phyloP scores from a whole-genome alignment of 139 green algal species.

The Auxenochlorella protothecoides region DNA sequence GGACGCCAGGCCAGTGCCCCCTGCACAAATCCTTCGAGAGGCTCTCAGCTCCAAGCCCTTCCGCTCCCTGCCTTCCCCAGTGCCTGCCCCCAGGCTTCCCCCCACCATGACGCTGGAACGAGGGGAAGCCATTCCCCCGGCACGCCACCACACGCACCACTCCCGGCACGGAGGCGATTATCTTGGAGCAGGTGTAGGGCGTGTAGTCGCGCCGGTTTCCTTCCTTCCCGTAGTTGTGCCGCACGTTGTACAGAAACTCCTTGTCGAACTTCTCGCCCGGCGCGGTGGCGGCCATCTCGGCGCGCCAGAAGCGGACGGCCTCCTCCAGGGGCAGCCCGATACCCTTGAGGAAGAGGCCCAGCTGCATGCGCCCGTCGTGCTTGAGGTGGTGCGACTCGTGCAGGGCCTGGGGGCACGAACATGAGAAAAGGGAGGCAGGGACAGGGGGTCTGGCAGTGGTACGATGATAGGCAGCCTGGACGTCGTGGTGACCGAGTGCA shows the following conservation, averaged over 20 bases:
- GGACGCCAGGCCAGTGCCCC: not conserved
- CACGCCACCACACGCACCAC: constrained; percentile 8
- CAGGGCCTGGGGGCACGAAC: constrained; percentile 26
- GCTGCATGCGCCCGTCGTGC: constrained; percentile 82
- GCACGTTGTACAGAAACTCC: constrained; percentile 91
- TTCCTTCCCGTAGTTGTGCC: constrained; percentile 97
- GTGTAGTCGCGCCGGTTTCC: constrained; percentile 88
- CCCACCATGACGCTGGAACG: too few species aligned
- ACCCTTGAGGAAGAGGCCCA: constrained; percentile 93
- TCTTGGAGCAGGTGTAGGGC: constrained; percentile 71
- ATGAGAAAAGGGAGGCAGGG: not conserved
- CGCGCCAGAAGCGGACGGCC: constrained; percentile 85
- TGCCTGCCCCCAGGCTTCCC: too few species aligned
- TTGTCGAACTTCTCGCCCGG: constrained; percentile 89
- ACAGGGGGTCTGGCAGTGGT: too few species aligned
- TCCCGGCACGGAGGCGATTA: constrained; percentile 70
- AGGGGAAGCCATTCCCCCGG: not conserved
- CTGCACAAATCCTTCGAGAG: too few species aligned
- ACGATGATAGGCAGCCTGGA: too few species aligned
- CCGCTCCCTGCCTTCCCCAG: too few species aligned
- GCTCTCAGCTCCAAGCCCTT: too few species aligned
- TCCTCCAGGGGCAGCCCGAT: constrained; percentile 86
- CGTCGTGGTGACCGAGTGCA: too few species aligned
- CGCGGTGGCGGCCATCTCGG: constrained; percentile 45
- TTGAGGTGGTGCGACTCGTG: constrained; percentile 70